Percentiles rank a stretch among this genome's conserved stretches.
These are phyloP conservation scores for Suillus cothurnatus DNA, from an alignment of 768 basidiomycete species.

Conservation along the genomic window DNA sequence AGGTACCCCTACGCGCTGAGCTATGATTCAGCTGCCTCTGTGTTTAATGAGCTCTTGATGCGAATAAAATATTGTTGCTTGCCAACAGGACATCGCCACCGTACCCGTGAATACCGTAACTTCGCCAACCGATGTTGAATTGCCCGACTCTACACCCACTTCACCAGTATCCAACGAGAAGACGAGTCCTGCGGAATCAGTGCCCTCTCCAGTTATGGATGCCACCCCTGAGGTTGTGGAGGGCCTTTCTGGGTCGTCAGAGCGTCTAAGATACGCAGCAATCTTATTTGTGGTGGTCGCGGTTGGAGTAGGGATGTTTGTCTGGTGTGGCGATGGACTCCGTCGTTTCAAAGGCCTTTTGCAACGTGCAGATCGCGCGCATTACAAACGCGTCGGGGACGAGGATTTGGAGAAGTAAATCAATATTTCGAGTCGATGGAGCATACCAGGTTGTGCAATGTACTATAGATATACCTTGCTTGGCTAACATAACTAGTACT, in stretches of 20 bases:
- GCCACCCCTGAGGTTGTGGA: constrained; percentile 16
- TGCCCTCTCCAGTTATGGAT: constrained; percentile 8
- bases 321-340: constrained; percentile 52
- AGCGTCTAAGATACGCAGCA: constrained; percentile 22
- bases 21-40: constrained; percentile 61
- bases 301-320: constrained; percentile 45
- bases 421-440: no score
- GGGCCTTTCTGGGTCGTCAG: constrained; percentile 7
- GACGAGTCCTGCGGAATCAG: constrained; percentile 2
- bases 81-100: constrained; percentile 44
- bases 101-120: constrained; percentile 21
- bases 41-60: constrained; percentile 41
- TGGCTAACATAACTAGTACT: no score
- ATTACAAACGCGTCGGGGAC: constrained; percentile 49
- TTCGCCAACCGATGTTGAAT: constrained; percentile 20
- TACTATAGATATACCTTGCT: no score
- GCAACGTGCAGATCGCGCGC: constrained; percentile 34
- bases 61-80: constrained; percentile 57
- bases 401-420: constrained; percentile 58
- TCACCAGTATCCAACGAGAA: constrained; percentile 12
- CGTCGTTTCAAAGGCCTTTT: constrained; percentile 46
- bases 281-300: constrained; percentile 44
- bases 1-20: constrained; percentile 96
- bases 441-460: no score
- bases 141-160: constrained; percentile 6